Evolutionary conservation across 306 rosid genomes (phyloP).

Genomic region (Cicer arietinum): DNA sequence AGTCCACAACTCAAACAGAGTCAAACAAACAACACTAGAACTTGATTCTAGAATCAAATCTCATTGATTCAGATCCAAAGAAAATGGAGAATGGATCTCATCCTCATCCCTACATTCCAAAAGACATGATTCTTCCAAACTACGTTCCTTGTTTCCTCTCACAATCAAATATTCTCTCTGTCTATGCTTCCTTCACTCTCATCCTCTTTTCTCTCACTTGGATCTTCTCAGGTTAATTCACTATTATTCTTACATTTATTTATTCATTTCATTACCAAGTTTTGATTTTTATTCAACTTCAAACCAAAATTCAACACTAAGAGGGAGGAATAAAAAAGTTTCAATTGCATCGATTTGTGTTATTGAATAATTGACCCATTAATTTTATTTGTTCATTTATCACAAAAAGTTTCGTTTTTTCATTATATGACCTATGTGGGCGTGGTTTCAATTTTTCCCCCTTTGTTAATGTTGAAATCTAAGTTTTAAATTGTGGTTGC

Average conservation of each 20-base stretch:
- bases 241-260: too few relatives aligned
- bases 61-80: background rate
- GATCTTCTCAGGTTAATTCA: constrained; percentile 65
- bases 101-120: constrained; percentile 74
- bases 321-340: background rate
- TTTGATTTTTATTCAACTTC: too few relatives aligned
- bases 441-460: background rate
- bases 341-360: background rate
- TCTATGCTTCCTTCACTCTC: constrained; percentile 52
- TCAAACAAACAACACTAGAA: too few relatives aligned
- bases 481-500: background rate
- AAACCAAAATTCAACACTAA: background rate
- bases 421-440: background rate
- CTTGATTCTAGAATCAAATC: background rate
- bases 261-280: too few relatives aligned
- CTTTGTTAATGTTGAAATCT: background rate
- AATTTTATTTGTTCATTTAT: background rate
- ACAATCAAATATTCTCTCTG: constrained; percentile 55
- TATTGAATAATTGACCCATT: background rate
- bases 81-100: constrained; percentile 54
- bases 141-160: constrained; percentile 67
- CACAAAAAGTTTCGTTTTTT: constrained; percentile 1
- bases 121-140: constrained; percentile 62
- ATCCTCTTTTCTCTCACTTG: constrained; percentile 56
- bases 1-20: too few relatives aligned